These are phyloP conservation scores for Talaromyces proteolyticus DNA, from an alignment of 495 filamentous ascomycete species.

Conservation along the genomic window DNA sequence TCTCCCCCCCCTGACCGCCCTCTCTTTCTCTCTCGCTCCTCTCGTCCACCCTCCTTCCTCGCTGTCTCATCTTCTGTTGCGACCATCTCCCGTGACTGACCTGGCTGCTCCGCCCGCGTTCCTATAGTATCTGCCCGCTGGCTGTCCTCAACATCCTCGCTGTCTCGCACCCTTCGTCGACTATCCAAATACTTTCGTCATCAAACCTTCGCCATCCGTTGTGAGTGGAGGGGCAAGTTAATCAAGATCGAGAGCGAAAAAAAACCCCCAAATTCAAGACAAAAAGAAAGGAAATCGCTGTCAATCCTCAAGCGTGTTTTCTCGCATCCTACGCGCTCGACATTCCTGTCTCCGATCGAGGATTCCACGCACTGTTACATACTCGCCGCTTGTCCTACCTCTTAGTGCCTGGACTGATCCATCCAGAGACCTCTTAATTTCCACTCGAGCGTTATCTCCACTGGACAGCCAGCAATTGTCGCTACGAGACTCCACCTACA, in stretches of 20 bases:
- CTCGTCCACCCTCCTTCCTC: not conserved
- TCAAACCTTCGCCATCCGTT: no score
- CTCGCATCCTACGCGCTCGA: not conserved
- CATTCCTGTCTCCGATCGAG: not conserved
- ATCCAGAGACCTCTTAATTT: slow-evolving; percentile 26
- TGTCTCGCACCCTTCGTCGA: not conserved
- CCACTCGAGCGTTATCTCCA: slow-evolving; percentile 22
- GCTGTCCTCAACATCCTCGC: slow-evolving; percentile 14
- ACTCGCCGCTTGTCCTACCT: not conserved
- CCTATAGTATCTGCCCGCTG: slow-evolving; percentile 6
- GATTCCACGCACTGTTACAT: not conserved
- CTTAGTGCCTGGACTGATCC: not conserved
- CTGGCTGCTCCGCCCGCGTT: not conserved
- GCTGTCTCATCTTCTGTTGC: not conserved
- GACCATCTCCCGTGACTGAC: not conserved
- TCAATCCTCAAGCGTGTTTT: not conserved
- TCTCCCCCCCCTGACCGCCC: not conserved
- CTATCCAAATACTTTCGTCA: no score
- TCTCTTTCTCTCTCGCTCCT: not conserved
- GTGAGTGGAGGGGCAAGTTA: no score
- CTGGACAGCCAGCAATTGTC: no score
- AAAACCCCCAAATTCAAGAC: not conserved
- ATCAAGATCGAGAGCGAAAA: no score
- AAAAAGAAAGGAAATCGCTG: not conserved
- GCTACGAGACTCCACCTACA: no score